Evolutionary conservation across 2,329 filamentous ascomycete genomes (phyloP), one percentile per base, ranked within the genome.

Genomic region (Monosporascus sp.): DNA sequence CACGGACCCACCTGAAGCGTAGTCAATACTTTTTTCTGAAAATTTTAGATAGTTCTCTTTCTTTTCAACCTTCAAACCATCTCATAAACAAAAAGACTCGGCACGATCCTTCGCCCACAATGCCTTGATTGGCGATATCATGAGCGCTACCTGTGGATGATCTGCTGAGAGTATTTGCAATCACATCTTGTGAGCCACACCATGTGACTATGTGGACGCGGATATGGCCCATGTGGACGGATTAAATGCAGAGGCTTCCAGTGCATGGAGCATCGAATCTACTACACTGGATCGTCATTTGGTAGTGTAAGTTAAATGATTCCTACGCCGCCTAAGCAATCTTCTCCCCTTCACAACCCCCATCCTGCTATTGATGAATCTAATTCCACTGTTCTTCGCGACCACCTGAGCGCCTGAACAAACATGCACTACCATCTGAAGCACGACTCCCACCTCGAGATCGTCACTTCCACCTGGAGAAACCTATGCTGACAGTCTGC

Each of bases 381-480:
- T 60, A 64, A 69, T 73, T 75, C 79, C 78, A 83, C 79, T 73
- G 79, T 83, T 84, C 79, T 61, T 69, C 78, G 82, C 77, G 80
- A 84, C 64, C 61, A 64, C 76, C 77, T 78, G 82, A 84, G 81
- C 82, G 79, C 66, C 68, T 65, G 76, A 82, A 84, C 78, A 76
- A 78, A 86, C 84, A 87, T 87, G 84, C 84, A 87, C 83, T 85
- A 87, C 84, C 84, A 87, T 87, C 84, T 87, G 84, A 82, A 84
- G 72, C 74, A 62, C 58, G 51, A 59, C 55, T 38, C 51, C 51
- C 46, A 47, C 52, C 53, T 50, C 54, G 49, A 56, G 58, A 54
- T 58, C 58, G 49, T 56, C 48, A 53, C 50, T 36, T 27, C 38
- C 38, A 46, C 52, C 34, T 43, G 41, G 38, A 14, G 26, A 17